Evolutionary conservation across 768 basidiomycete genomes (phyloP).

Genomic region (Lentinula lateritia): DNA sequence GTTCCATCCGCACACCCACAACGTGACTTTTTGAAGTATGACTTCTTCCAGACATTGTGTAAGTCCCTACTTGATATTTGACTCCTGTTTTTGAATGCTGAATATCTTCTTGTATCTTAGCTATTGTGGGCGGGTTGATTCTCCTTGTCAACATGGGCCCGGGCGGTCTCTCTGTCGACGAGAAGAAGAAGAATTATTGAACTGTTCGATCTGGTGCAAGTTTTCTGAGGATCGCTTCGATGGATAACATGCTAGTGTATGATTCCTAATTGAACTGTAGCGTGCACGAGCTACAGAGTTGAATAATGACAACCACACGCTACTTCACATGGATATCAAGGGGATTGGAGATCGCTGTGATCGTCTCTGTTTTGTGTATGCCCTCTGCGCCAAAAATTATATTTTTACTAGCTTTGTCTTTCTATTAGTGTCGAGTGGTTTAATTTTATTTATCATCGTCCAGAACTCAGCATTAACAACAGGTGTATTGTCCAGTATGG

Average conservation of each 20-base stretch:
- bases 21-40: slow-evolving; percentile 98
- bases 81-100: neutral
- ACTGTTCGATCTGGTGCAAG: neutral
- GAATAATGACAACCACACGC: neutral
- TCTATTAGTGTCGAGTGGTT: neutral
- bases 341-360: neutral
- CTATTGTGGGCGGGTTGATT: slow-evolving; percentile 96
- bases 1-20: slow-evolving; percentile 90
- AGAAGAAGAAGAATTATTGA: slow-evolving; percentile 96
- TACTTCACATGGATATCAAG: neutral
- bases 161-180: slow-evolving; percentile 95
- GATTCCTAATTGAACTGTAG: neutral
- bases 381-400: slow-evolving; percentile 1
- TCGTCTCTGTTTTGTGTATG: neutral
- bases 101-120: slow-evolving; percentile 17
- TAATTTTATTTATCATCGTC: neutral
- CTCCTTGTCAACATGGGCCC: slow-evolving; percentile 98
- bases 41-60: slow-evolving; percentile 98
- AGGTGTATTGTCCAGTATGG: no score
- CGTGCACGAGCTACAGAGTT: neutral
- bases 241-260: neutral
- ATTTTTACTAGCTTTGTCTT: slow-evolving; percentile 3
- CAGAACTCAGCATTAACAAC: no score
- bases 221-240: neutral
- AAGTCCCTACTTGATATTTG: slow-evolving; percentile 15